Percentiles rank a stretch among this genome's conserved stretches.
phyloP scores from a whole-genome alignment of 768 basidiomycete genomes.

The Mrakia blollopis region DNA sequence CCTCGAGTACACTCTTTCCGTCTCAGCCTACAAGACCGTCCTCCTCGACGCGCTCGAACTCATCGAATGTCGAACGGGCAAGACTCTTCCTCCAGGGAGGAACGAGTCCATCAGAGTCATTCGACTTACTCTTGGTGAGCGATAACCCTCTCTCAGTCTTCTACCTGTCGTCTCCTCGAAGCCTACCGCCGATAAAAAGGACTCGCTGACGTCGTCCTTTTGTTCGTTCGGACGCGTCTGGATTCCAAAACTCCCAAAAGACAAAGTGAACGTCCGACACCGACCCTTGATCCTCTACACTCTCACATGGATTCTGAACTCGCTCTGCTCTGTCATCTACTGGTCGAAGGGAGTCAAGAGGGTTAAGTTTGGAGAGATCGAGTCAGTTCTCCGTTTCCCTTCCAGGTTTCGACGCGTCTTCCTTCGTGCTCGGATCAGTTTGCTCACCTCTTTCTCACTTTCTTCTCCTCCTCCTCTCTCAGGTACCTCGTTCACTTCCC shows the following conservation, averaged over 20 bases:
- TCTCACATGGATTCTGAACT: constrained; percentile 36
- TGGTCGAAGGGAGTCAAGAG: constrained; percentile 43
- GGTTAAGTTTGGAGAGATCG: constrained; percentile 53
- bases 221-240: constrained; percentile 53
- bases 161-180: no score
- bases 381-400: constrained; percentile 46
- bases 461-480: constrained; percentile 9
- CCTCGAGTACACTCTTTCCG: background rate
- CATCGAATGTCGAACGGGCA: constrained; percentile 68
- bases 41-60: constrained; percentile 60
- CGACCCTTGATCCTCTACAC: constrained; percentile 58
- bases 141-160: background rate
- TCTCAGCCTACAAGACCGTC: constrained; percentile 47
- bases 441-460: background rate
- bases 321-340: constrained; percentile 36
- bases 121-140: constrained; percentile 46
- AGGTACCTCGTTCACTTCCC: constrained; percentile 76
- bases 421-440: background rate
- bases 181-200: background rate
- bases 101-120: background rate
- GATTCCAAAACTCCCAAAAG: constrained; percentile 53
- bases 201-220: constrained; percentile 35
- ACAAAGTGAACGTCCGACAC: constrained; percentile 63
- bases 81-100: constrained; percentile 51
- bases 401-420: background rate